A percentile compares a stretch with the other conserved stretches of the same genome.
These are phyloP conservation scores for Xylaria sp. DNA, from an alignment of 2,329 filamentous ascomycete species.

Conservation along the genomic window DNA sequence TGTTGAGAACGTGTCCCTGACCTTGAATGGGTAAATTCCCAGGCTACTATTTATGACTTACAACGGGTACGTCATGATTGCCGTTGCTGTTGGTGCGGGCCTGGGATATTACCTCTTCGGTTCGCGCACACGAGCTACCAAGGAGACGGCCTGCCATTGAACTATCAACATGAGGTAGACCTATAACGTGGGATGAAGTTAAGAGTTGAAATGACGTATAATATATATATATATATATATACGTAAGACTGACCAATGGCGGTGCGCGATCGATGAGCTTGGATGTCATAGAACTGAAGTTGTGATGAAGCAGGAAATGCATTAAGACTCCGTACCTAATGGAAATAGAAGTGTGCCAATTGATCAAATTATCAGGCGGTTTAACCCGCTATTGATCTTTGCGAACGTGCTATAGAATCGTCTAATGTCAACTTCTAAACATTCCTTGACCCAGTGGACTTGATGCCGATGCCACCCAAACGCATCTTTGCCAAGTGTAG, in stretches of 20 bases:
- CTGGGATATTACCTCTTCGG: constrained; percentile 88
- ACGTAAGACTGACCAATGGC: not conserved
- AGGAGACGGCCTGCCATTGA: constrained; percentile 91
- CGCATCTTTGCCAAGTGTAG: not conserved
- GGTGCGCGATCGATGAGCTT: constrained; percentile 14
- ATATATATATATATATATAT: constrained; percentile 2
- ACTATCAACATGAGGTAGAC: not conserved
- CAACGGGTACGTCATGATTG: constrained; percentile 96
- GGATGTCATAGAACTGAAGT: not conserved
- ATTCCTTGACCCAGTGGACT: not conserved
- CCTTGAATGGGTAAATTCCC: not conserved
- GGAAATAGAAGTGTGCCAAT: not conserved
- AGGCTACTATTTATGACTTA: constrained; percentile 99
- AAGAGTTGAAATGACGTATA: not conserved
- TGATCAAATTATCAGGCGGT: not conserved
- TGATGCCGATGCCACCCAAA: not conserved
- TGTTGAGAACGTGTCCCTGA: constrained; percentile 1
- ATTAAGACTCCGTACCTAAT: not conserved
- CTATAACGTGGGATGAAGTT: not conserved
- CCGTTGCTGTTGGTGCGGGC: constrained; percentile 88
- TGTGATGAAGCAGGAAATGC: not conserved
- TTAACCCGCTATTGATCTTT: not conserved
- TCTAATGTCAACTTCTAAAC: constrained; percentile 12
- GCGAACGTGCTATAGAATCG: not conserved
- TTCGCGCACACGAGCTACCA: constrained; percentile 73